Percentiles rank a stretch among this genome's conserved stretches.
These are phyloP conservation scores for Neurospora sp. DNA, from an alignment of 495 filamentous ascomycete species.

Conservation along the genomic window DNA sequence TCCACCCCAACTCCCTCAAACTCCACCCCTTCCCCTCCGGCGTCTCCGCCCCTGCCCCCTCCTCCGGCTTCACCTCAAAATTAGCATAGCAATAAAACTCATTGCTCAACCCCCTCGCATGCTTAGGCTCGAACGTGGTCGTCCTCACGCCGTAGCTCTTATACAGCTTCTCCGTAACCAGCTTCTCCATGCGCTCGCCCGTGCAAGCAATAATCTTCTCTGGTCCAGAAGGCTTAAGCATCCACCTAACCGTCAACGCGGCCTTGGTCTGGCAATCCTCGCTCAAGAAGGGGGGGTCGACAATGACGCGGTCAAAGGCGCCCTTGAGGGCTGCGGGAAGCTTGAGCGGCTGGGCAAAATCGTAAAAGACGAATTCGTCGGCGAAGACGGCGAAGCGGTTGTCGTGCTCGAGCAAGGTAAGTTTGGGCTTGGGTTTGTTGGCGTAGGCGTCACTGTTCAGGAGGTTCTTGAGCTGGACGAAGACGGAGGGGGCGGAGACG, in stretches of 20 bases:
- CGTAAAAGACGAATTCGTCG: conserved; percentile 57
- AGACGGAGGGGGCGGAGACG: conserved; percentile 66
- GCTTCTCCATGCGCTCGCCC: conserved; percentile 54
- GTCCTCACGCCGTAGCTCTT: conserved; percentile 35
- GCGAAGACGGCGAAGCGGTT: conserved; percentile 57
- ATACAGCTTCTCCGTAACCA: conserved; percentile 42
- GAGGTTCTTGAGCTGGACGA: conserved; percentile 61
- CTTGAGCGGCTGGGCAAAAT: conserved; percentile 56
- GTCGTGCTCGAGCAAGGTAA: conserved; percentile 62
- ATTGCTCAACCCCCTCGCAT: conserved; percentile 62
- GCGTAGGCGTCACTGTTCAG: conserved; percentile 26
- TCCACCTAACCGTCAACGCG: conserved; percentile 63
- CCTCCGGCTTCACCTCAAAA: conserved; percentile 43
- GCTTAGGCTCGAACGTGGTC: conserved; percentile 52
- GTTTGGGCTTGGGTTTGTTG: conserved; percentile 34
- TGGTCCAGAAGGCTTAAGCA: conserved; percentile 32
- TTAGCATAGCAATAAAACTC: conserved; percentile 72
- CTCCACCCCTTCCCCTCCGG: background rate
- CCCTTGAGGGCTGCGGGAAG: conserved; percentile 45
- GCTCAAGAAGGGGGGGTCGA: conserved; percentile 69
- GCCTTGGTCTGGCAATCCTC: conserved; percentile 77
- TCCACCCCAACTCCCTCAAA: background rate
- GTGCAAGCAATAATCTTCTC: conserved; percentile 53
- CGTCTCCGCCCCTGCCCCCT: background rate
- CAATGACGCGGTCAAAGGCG: conserved; percentile 53